Percentiles rank a stretch among this genome's conserved stretches.
These are phyloP conservation scores for Neurospora sp. DNA, from an alignment of 495 filamentous ascomycete genomes.

Conservation along the genomic window DNA sequence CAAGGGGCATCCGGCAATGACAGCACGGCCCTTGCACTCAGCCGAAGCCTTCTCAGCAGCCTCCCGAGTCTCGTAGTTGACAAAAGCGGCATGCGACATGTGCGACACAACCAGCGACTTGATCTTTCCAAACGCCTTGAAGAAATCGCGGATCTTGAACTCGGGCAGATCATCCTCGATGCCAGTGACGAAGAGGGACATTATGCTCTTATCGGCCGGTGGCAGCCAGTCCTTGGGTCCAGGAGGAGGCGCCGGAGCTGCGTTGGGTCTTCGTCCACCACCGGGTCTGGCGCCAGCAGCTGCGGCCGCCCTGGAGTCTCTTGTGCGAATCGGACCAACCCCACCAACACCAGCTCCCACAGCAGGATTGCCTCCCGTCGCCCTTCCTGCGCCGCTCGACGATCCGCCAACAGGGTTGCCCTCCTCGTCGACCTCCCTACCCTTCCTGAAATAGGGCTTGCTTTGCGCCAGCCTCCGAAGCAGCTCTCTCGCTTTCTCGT, in stretches of 20 bases:
- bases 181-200: conserved; percentile 85
- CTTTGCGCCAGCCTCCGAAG: conserved; percentile 76
- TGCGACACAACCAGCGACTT: conserved; percentile 90
- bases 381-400: conserved; percentile 24
- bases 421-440: conserved; percentile 52
- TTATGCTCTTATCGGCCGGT: conserved; percentile 72
- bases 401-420: conserved; percentile 32
- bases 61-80: conserved; percentile 79
- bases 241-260: conserved; percentile 66
- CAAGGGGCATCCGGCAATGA: conserved; percentile 76
- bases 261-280: conserved; percentile 36
- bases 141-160: conserved; percentile 80
- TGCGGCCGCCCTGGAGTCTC: conserved; percentile 44
- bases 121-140: conserved; percentile 74
- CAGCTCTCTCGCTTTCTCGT: conserved; percentile 88
- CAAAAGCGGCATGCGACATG: conserved; percentile 90
- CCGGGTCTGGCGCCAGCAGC: conserved; percentile 36
- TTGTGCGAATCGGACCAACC: conserved; percentile 60
- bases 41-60: conserved; percentile 75
- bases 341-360: conserved; percentile 37
- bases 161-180: conserved; percentile 95
- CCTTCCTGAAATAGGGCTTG: conserved; percentile 87
- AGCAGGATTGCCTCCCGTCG: conserved; percentile 33
- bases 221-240: conserved; percentile 73
- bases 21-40: conserved; percentile 75